phyloP scores from a whole-genome alignment of 2,329 filamentous ascomycete genomes.

The Pestalotiopsis sp. region DNA sequence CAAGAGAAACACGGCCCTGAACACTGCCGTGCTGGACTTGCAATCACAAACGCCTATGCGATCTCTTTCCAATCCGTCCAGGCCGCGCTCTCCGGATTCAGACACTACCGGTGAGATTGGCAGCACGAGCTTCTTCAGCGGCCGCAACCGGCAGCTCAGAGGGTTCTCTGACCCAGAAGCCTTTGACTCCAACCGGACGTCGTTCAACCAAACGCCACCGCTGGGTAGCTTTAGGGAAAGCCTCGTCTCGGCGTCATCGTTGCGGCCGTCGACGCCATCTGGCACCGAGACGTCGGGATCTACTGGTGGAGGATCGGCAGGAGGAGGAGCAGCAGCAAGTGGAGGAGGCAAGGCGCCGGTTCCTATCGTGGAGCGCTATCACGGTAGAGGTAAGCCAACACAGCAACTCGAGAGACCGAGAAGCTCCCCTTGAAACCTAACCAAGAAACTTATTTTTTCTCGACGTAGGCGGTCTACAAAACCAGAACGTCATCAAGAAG shows the following conservation, averaged over 20 bases:
- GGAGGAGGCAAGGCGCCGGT: conserved; percentile 19
- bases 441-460: conserved; percentile 13
- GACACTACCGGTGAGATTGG: conserved; percentile 32
- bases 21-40: conserved; percentile 53
- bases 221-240: conserved; percentile 34
- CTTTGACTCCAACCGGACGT: conserved; percentile 37
- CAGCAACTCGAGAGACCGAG: neutral
- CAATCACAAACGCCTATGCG: conserved; percentile 35
- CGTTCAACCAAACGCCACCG: conserved; percentile 47
- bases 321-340: neutral
- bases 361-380: conserved; percentile 44
- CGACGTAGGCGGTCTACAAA: conserved; percentile 48
- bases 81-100: conserved; percentile 33
- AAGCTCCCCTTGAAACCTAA: neutral
- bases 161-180: conserved; percentile 48
- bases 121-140: conserved; percentile 36
- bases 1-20: conserved; percentile 54
- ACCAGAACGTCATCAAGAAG: conserved; percentile 47
- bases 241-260: conserved; percentile 26
- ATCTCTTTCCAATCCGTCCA: conserved; percentile 18
- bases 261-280: conserved; percentile 40
- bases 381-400: conserved; percentile 45
- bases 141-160: conserved; percentile 38
- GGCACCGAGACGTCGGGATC: conserved; percentile 33
- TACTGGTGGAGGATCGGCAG: conserved; percentile 12